phyloP scores from a whole-genome alignment of 208 protist genomes.

The Trypanosoma platydactyli region DNA sequence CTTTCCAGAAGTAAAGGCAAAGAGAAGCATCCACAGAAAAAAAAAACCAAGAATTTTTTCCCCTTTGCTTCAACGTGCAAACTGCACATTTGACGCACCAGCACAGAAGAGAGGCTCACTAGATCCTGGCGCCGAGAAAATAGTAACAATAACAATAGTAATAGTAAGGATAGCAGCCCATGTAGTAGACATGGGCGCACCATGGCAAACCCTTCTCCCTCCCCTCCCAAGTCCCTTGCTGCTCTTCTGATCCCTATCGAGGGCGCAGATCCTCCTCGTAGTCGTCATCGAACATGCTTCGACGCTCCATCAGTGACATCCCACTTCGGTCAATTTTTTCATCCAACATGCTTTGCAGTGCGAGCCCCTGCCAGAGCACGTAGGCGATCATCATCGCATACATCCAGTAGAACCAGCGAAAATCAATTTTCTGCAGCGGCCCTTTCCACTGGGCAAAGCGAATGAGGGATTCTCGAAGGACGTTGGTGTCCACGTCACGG shows the following conservation, averaged over 20 bases:
- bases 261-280: constrained; percentile 83
- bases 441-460: constrained; percentile 70
- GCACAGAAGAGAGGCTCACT: background rate
- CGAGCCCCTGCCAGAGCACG: constrained; percentile 62
- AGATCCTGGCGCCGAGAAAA: background rate
- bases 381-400: constrained; percentile 84
- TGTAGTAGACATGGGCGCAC: too few relatives aligned
- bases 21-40: background rate
- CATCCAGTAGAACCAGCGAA: constrained; percentile 85
- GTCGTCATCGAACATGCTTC: constrained; percentile 77
- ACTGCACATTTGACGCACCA: too few relatives aligned
- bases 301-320: constrained; percentile 57
- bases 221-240: too few relatives aligned
- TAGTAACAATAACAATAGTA: constrained; percentile 17
- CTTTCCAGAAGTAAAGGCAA: background rate
- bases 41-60: too few relatives aligned
- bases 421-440: constrained; percentile 81
- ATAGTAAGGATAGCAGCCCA: background rate
- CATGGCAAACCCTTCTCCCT: too few relatives aligned
- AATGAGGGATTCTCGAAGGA: constrained; percentile 71
- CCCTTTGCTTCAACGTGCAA: too few relatives aligned
- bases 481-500: constrained; percentile 78
- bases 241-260: constrained; percentile 41
- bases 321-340: constrained; percentile 61
- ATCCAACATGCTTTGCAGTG: constrained; percentile 57